Evolutionary conservation across 202 grass and related monocot species (phyloP).

Genomic region (Bolboschoenoplectus hybrid): DNA sequence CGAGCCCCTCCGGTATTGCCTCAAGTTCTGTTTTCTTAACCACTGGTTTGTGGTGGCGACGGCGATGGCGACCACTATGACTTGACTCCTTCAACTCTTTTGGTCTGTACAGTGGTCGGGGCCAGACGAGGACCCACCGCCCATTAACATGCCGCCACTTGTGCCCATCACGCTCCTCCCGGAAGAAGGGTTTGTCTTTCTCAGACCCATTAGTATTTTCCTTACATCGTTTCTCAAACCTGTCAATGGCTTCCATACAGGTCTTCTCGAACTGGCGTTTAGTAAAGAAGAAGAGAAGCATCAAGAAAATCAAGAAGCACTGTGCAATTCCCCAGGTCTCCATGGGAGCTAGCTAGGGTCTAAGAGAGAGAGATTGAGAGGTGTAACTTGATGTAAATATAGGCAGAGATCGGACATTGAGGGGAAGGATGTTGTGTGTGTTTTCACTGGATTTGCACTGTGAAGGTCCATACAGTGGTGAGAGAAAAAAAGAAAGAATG

Average conservation of each 20-base stretch:
- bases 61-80: neutral
- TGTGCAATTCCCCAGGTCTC: neutral
- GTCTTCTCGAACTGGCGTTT: neutral
- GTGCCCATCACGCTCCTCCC: neutral
- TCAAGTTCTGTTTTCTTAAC: neutral
- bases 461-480: too few species aligned
- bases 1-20: neutral
- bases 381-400: neutral
- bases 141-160: neutral
- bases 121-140: neutral
- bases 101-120: neutral
- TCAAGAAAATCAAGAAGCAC: conserved; percentile 17
- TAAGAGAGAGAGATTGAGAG: neutral
- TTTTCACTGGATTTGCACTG: too few species aligned
- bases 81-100: neutral
- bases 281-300: neutral
- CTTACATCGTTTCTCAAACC: neutral
- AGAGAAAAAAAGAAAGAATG: too few species aligned
- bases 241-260: neutral
- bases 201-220: neutral
- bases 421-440: too few species aligned
- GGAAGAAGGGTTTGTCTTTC: neutral
- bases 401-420: neutral
- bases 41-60: neutral
- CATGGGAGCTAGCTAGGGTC: neutral